Evolutionary conservation across 768 basidiomycete species (phyloP).

Genomic region (Lactifluus echinatus): DNA sequence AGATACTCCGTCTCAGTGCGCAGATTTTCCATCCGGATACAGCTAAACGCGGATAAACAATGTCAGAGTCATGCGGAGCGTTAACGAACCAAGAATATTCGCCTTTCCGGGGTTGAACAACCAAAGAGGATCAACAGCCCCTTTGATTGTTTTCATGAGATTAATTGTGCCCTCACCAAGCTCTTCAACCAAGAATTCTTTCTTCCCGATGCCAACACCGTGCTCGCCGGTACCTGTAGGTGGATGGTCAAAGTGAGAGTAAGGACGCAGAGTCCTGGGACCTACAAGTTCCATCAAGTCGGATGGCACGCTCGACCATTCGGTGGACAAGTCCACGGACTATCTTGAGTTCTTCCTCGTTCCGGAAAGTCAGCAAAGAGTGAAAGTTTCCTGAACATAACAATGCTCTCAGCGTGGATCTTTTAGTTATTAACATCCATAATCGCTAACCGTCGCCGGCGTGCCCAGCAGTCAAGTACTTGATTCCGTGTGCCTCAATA

Average conservation of each 20-base stretch:
- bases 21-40: not conserved
- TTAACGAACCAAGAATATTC: slow-evolving; percentile 16
- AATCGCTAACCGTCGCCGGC: slow-evolving; percentile 32
- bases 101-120: slow-evolving; percentile 81
- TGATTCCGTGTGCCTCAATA: slow-evolving; percentile 33
- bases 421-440: slow-evolving; percentile 21
- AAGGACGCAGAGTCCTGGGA: slow-evolving; percentile 3
- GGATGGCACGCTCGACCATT: slow-evolving; percentile 61
- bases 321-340: slow-evolving; percentile 59
- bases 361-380: slow-evolving; percentile 46
- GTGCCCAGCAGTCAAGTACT: slow-evolving; percentile 38
- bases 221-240: slow-evolving; percentile 72
- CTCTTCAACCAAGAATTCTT: slow-evolving; percentile 73
- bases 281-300: slow-evolving; percentile 70
- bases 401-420: not conserved
- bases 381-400: slow-evolving; percentile 39
- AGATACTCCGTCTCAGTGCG: not conserved
- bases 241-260: not conserved
- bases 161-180: slow-evolving; percentile 75
- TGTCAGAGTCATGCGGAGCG: not conserved
- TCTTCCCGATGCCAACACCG: slow-evolving; percentile 82
- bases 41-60: not conserved
- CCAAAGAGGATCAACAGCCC: slow-evolving; percentile 66
- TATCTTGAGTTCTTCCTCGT: slow-evolving; percentile 46
- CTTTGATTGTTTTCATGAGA: slow-evolving; percentile 82